Base-by-base conservation (phyloP, 139 green algal species). In the Raphidocelis subcapitata region DNA sequence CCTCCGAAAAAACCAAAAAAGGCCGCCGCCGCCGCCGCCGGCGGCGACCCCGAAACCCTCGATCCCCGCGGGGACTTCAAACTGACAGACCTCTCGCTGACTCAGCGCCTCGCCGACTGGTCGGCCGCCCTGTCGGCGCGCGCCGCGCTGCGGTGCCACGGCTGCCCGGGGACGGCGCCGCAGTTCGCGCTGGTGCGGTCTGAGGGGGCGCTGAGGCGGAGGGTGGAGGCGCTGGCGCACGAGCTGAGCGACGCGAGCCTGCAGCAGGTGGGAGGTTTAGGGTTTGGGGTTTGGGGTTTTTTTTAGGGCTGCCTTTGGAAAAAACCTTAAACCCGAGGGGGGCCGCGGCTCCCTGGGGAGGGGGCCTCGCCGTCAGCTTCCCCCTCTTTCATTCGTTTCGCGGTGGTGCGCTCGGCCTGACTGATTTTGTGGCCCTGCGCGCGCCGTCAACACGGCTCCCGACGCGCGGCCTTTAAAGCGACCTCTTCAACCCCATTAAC, bases 171-270 rank as follows among this genome's bases (percentile, higher is more conserved):
- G 49, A 79, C 63, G 23, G n/a, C 59, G 28, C 60, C 71, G 61
- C 72, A 79, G 72, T 65, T 69, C 4, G 79, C 74, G 28, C 49
- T 86, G 63, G 85, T 91, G 62, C 79, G 81, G 15, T 77, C 56
- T n/a, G 75, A 90, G 75, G 55, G 54, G 32, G 64, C 87, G 72
- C 76, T 95, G 76, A 46, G 41, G 2, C 23, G 21, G 10, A 79
- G 85, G 23, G 69, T 87, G 32, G 62, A 49, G 2, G 62, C 69
- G 33, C 66, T 97, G 41, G 35, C 72, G 72, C 79, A 87, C 63
- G 44, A 86, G 62, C 77, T 94, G 26, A 89, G 76, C 28, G 89
- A 98, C 77, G 93, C 87, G 44, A 88, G 77, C 67, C 77, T 97
- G 71, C 77, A 85, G 65, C 76, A 87, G 82, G 79, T 86, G 59